phyloP scores from a whole-genome alignment of 2,329 filamentous ascomycete genomes.

The Trichoderma guizhouense region DNA sequence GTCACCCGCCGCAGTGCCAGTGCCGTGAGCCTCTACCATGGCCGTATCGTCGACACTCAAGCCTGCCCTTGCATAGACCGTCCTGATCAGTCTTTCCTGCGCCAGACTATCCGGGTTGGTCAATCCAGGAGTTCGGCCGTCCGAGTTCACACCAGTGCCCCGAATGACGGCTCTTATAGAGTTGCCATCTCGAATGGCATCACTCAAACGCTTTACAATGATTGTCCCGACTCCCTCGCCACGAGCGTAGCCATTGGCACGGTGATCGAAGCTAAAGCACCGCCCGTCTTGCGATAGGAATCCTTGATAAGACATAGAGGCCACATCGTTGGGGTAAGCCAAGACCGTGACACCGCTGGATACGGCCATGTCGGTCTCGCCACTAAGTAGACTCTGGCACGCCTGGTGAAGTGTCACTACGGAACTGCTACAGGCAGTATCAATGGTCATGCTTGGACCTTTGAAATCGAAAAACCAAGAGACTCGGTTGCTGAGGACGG shows the following conservation, averaged over 20 bases:
- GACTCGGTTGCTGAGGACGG: slow-evolving; percentile 44
- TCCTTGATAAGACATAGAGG: slow-evolving; percentile 8
- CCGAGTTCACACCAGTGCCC: slow-evolving; percentile 35
- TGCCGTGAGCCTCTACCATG: slow-evolving; percentile 39
- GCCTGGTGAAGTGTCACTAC: slow-evolving; percentile 46
- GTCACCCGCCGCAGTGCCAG: slow-evolving; percentile 37
- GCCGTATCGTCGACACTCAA: slow-evolving; percentile 25
- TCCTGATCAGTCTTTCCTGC: slow-evolving; percentile 27
- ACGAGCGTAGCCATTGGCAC: slow-evolving; percentile 48
- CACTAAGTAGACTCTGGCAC: slow-evolving; percentile 16
- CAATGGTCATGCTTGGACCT: slow-evolving; percentile 47
- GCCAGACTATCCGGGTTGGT: slow-evolving; percentile 27
- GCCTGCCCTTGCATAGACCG: slow-evolving; percentile 30
- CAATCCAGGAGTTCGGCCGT: slow-evolving; percentile 42
- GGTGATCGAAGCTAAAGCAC: slow-evolving; percentile 34
- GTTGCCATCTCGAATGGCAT: slow-evolving; percentile 43
- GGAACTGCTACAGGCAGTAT: slow-evolving; percentile 50
- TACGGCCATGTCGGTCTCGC: slow-evolving; percentile 35
- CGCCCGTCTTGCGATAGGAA: slow-evolving; percentile 17
- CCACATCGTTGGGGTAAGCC: slow-evolving; percentile 24
- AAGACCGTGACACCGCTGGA: slow-evolving; percentile 42
- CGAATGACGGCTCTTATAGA: slow-evolving; percentile 35
- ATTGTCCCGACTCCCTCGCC: slow-evolving; percentile 37
- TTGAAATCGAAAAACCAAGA: slow-evolving; percentile 47
- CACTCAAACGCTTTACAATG: slow-evolving; percentile 42